Evolutionary conservation across 495 filamentous ascomycete genomes (phyloP).

Genomic region (Parmelia sp.): DNA sequence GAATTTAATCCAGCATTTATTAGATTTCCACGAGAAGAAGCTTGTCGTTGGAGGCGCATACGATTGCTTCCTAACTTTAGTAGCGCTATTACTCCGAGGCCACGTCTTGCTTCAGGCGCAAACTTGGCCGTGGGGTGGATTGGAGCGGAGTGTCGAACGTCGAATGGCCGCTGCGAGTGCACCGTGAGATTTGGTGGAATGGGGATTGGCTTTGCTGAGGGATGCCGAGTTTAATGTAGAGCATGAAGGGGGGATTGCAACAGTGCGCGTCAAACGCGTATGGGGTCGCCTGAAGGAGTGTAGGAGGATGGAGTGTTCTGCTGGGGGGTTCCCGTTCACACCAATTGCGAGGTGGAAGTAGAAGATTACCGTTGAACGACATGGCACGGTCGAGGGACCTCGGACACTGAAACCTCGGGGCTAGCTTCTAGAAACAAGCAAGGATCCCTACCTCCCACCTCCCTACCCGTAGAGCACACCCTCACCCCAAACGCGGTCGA

Average conservation of each 20-base stretch:
- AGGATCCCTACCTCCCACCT: too few relatives aligned
- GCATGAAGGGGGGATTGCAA: constrained; percentile 15
- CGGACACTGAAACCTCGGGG: constrained; percentile 4
- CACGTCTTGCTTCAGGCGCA: constrained; percentile 22
- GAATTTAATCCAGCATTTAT: constrained; percentile 16
- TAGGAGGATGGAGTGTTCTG: constrained; percentile 1
- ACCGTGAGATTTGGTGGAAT: constrained; percentile 16
- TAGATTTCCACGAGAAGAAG: constrained; percentile 14
- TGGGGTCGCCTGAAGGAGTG: constrained; percentile 19
- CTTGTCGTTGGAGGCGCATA: constrained; percentile 20
- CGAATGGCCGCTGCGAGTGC: constrained; percentile 2
- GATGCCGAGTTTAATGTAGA: constrained; percentile 10
- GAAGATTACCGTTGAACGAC: constrained; percentile 8
- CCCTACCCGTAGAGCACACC: constrained; percentile 1
- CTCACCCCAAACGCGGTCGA: constrained; percentile 7
- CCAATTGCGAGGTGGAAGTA: constrained; percentile 6
- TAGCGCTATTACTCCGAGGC: constrained; percentile 20
- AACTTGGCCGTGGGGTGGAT: constrained; percentile 17
- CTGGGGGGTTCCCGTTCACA: constrained; percentile 1
- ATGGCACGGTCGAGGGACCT: constrained; percentile 7
- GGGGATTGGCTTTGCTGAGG: constrained; percentile 1
- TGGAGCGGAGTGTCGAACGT: constrained; percentile 7
- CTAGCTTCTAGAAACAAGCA: constrained; percentile 9
- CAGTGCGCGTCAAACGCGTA: constrained; percentile 25
- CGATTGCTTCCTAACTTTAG: constrained; percentile 14